Base-by-base conservation (phyloP, 352 stramenopile genomes). In the Globisporangium echinulatum region DNA sequence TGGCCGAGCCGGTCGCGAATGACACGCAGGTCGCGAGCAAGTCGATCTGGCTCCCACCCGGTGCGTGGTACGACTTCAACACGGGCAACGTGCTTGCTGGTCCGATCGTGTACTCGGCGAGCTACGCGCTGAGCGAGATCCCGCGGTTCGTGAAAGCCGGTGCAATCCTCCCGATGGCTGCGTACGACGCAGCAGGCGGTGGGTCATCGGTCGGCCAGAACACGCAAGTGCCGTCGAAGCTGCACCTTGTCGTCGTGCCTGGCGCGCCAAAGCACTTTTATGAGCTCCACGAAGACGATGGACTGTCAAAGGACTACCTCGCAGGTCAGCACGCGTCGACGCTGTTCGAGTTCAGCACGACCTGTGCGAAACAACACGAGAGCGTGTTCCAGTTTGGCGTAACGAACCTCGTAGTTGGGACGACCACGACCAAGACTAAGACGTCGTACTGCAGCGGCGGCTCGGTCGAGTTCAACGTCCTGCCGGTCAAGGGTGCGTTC, bases 41-140 rank as follows among this genome's bases (percentile, higher is more conserved):
- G 47, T 60, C 52, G 0, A 40, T 84, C 2, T 85, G 75, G 75
- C 25, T 85, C 2, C 75, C 75, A 4, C 74, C 74, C 14, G 75
- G 75, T 13, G 54, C 49, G n/a, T 85, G 75, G 75, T 66, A 74
- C 44, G 67, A 84, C 44, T 59, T 69, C 36, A 67, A 52, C 19
- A 66, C 59, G 0, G 65, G 65, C 36, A 58, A 61, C 39, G 25
- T 70, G 11, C 19, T 72, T 5, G 33, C 52, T 4, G 70, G 72
- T 1, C 70, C 70, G 25, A 59, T 53, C n/a, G 44, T 69, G 40
- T 61, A 69, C 49, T 69, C 58, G 6, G 49, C 57, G 9, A 56
- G 47, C 50, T 74, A 78, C 39, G 46, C 60, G 2, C 44, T 78
- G 50, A 53, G 54, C 47, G 67, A 79, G 44, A 62, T 79, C 7